These are phyloP conservation scores for Eimeria sp. DNA, from an alignment of 169 alveolate genomes.

Conservation along the genomic window DNA sequence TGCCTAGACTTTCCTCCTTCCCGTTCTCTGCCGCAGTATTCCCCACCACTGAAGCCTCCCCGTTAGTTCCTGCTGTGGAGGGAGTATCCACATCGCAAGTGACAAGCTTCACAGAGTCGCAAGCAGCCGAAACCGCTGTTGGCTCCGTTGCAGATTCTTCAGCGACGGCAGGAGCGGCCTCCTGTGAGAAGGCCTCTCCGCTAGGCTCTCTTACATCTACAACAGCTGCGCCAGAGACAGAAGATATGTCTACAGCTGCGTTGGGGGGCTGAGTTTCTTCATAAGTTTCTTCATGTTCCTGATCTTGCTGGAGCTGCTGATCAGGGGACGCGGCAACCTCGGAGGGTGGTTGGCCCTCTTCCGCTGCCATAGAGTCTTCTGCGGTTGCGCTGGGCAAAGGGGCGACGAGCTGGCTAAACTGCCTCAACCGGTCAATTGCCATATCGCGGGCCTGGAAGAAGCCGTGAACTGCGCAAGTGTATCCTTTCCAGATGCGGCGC, in stretches of 20 bases:
- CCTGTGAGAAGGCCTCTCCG: constrained; percentile 4
- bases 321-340: neutral
- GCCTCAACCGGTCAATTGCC: constrained; percentile 80
- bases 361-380: constrained; percentile 9
- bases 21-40: neutral
- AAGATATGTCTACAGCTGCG: neutral
- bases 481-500: constrained; percentile 80
- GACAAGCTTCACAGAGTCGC: neutral
- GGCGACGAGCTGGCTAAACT: constrained; percentile 64
- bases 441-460: constrained; percentile 78
- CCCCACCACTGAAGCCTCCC: neutral
- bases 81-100: neutral
- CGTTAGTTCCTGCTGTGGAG: neutral
- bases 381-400: constrained; percentile 16
- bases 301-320: constrained; percentile 39
- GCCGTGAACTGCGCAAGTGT: constrained; percentile 82
- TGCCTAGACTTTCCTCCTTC: neutral
- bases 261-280: neutral
- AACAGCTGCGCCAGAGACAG: neutral
- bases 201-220: neutral
- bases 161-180: neutral
- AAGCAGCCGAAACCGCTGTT: neutral
- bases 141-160: neutral
- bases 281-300: neutral
- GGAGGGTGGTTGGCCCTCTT: neutral